Evolutionary conservation across 768 basidiomycete species (phyloP), one percentile per base, ranked within the genome.

Genomic region (Xerocomus brunneocitrinus): DNA sequence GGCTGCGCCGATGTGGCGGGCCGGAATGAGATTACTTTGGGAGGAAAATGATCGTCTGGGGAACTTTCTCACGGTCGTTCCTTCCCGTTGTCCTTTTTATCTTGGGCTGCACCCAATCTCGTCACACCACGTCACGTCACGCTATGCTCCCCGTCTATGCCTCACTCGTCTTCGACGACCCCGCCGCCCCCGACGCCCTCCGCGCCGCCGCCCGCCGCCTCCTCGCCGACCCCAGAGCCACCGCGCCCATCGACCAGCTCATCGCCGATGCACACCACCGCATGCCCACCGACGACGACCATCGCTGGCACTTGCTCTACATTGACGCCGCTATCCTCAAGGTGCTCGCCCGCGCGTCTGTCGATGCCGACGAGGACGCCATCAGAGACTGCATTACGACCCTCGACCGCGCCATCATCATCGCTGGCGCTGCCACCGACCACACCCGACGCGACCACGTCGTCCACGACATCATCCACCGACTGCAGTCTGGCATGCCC

Each of bases 321-420:
- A 87, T 89, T 39, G 91, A 95, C 59, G 77, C 83, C 9, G 80
- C 78, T 49, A 72, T 95, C 38, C 67, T 91, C 39, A 76, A 75
- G 55, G 74, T 75, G 5, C 70, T 87, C 60, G 63, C 71, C 31
- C 70, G 75, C 59, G 48, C 61, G 30, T 58, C 63, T 3, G 49
- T 45, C 1, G 54, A 55, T 3, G 25, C 10, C 1, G 53, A 58
- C 47, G 62, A 62, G n/a, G 43, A 58, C 8, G 58, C 62, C 3
- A 73, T 70, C 10, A 56, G 73, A 55, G 74, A 73, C 42, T 74
- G 79, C 24, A 78, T 98, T 36, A 72, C 74, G 5, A 70, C 76
- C 13, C 71, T 98, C 25, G 97, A 99, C 64, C 77, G 76, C 58
- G 85, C 87, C 1, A 84, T 98, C 57, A 84, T 98, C 56, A 77